Evolutionary conservation across 768 basidiomycete species (phyloP), one percentile per base, ranked within the genome.

Genomic region (Amanita subjunquillea): DNA sequence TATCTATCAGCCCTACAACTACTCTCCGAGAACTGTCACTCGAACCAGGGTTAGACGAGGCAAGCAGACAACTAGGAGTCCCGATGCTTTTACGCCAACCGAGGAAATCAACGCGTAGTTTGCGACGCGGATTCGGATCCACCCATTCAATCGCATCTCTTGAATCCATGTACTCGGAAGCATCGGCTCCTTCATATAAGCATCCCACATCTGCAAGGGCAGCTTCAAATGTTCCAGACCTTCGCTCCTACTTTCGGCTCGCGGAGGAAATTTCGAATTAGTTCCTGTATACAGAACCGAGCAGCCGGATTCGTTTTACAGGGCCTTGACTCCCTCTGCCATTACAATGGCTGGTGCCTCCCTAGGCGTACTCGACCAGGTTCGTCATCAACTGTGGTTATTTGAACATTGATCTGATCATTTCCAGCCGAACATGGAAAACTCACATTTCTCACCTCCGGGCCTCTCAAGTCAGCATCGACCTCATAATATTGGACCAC

Each of bases 141-240:
- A 57, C 69, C 12, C 70, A 72, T 56, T 72, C 72, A 23, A 58
- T 62, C 10, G 64, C 62, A 4, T 72, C 71, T 15, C 69, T 70
- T 25, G 34, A 27, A 12, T 40, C 48, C 9, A 27, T 25, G 15
- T 50, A 50, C 23, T 40, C 48, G 20, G 37, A 50, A 17, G 48
- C 27, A 10, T 50, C 38, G 36, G 48, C 48, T 22, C 10, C 48
- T 4, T 37, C 48, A 30, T 13, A 20, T 20, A 22, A 36, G 29
- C 46, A 49, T 23, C 48, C 34, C 38, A 25, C 15, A 22, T 48
- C 12, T 9, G 4, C 6, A 10, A 6, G 17, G 3, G 13, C 32
- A 36, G 20, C 13, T 34, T n/a, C 48, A n/a, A 9, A 32, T 38
- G 13, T 17, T 17, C 48, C 48, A 7, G 20, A 17, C 25, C 37